Conservation (phyloP, 768 basidiomycete genomes). For the Dictyophora rubrovolvata region DNA sequence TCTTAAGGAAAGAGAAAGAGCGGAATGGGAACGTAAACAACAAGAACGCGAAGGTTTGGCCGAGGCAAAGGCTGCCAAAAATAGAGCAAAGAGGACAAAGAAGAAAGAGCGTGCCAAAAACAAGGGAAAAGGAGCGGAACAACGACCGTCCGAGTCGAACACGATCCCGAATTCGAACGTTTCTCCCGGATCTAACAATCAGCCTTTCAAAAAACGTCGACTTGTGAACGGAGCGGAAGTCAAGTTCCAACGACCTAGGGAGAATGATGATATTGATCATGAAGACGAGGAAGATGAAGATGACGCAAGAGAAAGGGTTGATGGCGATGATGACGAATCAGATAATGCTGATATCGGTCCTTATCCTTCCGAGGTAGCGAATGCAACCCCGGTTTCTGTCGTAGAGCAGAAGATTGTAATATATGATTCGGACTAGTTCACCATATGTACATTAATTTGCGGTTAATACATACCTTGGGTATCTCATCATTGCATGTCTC, state of each 20-base stretch:
- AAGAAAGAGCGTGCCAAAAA: constrained; percentile 67
- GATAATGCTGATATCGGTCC: not conserved
- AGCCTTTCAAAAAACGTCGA: constrained; percentile 67
- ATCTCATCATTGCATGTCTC: too few relatives aligned
- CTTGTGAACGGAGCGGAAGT: constrained; percentile 72
- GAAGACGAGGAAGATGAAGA: constrained; percentile 17
- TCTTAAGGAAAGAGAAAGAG: constrained; percentile 54
- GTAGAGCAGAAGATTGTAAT: constrained; percentile 3
- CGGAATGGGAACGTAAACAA: constrained; percentile 68
- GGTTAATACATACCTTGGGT: too few relatives aligned
- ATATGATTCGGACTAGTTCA: constrained; percentile 4
- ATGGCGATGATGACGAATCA: not conserved
- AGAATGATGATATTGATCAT: constrained; percentile 36
- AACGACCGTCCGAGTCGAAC: constrained; percentile 15
- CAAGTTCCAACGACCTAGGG: constrained; percentile 42
- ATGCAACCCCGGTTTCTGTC: not conserved
- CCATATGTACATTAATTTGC: not conserved
- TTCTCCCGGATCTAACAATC: constrained; percentile 14
- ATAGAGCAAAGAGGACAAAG: constrained; percentile 87
- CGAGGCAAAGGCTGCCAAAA: constrained; percentile 89
- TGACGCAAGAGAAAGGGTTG: not conserved
- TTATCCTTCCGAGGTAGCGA: not conserved
- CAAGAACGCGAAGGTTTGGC: constrained; percentile 59
- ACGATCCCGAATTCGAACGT: not conserved
- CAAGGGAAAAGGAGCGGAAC: constrained; percentile 25